Base-by-base conservation (phyloP, 1,284 basidiomycete genomes). In the Apiotrichum gamsii region DNA sequence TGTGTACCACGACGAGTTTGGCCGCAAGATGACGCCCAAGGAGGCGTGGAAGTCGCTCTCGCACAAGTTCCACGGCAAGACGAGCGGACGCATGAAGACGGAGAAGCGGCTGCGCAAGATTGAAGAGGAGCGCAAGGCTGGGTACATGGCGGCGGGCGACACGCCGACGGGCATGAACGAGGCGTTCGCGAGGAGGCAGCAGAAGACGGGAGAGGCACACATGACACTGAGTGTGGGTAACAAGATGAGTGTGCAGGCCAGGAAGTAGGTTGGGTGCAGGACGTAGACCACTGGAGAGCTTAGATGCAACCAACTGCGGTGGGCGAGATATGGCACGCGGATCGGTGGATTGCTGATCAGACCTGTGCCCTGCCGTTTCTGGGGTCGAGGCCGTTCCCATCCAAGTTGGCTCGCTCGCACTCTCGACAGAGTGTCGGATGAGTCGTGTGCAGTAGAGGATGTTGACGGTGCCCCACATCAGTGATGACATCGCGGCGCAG, bases 31-130 rank as follows among this genome's bases (percentile, higher is more conserved):
- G 67, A 88, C 86, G 20, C 83, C 84, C 28, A 97, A 97, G 77
- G 95, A 99, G 74, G 90, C 91, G 13, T n/a, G n/a, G n/a, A 94
- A 94, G 74, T 87, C 87, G 19, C 75, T 95, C 43, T 89, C 85
- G 43, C 91, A 96, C 72, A 87, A 89, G 65, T 95, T 95, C 80
- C 91, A 96, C 60, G 91, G 91, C 30, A 95, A 95, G 72, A 88
- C 88, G 1, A 86, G 84, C 1, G 91, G 91, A 5, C 85, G 84
- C 74, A 87, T 87, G 81, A 95, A 95, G 79, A 90, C 85, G 29
- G 90, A 94, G 76, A 94, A 94, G 72, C 78, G 87, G 54, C 64
- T 95, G 60, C 89, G 90, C 79, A 90, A 87, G 77, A 93, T 95
- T 57, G 87, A 84, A 19, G 89, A 95, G 64, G 91, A 96, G 76